Percentiles rank a stretch among this genome's conserved stretches.
Conservation (phyloP, 305 asterid genomes). For the Rubia peregrina region DNA sequence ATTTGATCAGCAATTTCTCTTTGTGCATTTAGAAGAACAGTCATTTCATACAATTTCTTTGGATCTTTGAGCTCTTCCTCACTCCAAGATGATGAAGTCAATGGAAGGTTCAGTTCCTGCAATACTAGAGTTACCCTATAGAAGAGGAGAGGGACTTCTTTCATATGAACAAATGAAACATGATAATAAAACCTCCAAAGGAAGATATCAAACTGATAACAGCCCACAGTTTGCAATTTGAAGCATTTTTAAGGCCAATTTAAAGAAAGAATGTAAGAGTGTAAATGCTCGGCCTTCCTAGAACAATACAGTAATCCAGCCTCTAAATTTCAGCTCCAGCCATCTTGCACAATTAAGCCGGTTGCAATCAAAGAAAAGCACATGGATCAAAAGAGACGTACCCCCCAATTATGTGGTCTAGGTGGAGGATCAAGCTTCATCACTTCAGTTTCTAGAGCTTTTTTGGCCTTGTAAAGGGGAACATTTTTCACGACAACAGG, state of each 20-base stretch:
- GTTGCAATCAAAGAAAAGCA: not conserved
- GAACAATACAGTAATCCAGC: not conserved
- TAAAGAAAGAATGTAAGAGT: not conserved
- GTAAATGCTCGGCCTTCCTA: not conserved
- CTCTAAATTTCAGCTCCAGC: not conserved
- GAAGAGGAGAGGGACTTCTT: conserved; percentile 13
- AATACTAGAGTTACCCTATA: conserved; percentile 11
- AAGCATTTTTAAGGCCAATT: not conserved
- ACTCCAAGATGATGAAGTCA: conserved; percentile 74
- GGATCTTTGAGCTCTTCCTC: conserved; percentile 87
- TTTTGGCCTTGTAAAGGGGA: conserved; percentile 71
- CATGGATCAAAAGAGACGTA: conserved; percentile 27
- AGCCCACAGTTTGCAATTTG: not conserved
- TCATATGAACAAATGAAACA: not conserved
- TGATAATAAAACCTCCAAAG: not conserved
- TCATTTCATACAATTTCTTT: conserved; percentile 76
- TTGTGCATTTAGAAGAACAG: conserved; percentile 88
- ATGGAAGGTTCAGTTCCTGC: conserved; percentile 84
- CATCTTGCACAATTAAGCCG: not conserved
- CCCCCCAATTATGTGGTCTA: conserved; percentile 90
- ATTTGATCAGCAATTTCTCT: conserved; percentile 75
- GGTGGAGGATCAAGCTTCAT: conserved; percentile 84
- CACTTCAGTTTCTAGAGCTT: conserved; percentile 84
- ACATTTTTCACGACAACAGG: conserved; percentile 72
- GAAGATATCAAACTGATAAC: not conserved